Percentiles rank a stretch among this genome's conserved stretches.
These are phyloP conservation scores for Diospyros kaki DNA, from an alignment of 148 eudicot genomes.

Conservation along the genomic window DNA sequence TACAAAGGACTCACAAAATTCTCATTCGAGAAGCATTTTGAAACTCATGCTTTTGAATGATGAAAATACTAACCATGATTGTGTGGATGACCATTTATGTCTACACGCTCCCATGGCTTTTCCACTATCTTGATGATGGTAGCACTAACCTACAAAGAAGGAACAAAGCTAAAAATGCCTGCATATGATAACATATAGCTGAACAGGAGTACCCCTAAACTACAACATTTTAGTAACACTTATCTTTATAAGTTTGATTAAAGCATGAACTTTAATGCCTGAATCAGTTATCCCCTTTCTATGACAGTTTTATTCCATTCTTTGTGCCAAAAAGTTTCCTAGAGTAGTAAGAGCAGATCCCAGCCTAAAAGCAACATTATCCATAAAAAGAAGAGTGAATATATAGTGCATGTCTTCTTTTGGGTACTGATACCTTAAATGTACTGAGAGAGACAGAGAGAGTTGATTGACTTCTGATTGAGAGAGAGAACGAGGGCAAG, in stretches of 20 bases:
- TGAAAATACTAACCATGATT: constrained; percentile 61
- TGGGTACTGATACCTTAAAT: too few species aligned
- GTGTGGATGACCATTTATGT: constrained; percentile 70
- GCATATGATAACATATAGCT: background rate
- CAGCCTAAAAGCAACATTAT: background rate
- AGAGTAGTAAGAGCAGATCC: background rate
- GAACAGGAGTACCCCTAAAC: too few species aligned
- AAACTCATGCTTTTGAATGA: background rate
- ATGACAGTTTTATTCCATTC: background rate
- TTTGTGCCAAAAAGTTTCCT: background rate
- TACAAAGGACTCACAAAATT: background rate
- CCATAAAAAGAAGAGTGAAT: background rate
- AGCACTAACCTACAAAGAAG: constrained; percentile 58
- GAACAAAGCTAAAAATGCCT: constrained; percentile 5
- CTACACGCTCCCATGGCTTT: constrained; percentile 89
- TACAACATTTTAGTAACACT: background rate
- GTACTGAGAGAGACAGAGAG: too few species aligned
- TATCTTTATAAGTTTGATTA: background rate
- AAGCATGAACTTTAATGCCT: background rate
- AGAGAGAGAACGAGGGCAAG: too few species aligned
- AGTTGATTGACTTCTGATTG: too few species aligned
- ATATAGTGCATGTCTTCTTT: too few species aligned
- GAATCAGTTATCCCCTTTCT: background rate
- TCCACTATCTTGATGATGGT: constrained; percentile 75
- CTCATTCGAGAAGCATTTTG: too few species aligned